phyloP scores from a whole-genome alignment of 441 rosid genomes.

The Cnidoscolus chayamansa region DNA sequence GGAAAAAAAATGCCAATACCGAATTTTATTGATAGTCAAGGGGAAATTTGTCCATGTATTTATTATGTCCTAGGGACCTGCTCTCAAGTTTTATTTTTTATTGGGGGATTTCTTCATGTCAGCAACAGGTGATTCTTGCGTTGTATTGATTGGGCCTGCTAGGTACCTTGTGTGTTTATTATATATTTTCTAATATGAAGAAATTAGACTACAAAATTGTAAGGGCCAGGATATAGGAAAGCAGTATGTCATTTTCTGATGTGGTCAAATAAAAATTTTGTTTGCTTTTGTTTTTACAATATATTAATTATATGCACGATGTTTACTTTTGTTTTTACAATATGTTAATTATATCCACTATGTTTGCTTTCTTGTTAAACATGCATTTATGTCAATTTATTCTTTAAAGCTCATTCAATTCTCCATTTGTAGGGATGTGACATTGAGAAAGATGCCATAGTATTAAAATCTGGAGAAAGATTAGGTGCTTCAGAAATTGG shows the following conservation, averaged over 20 bases:
- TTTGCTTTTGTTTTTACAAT: conserved; percentile 1
- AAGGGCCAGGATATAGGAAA: not conserved
- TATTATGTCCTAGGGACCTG: not conserved
- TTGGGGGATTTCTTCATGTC: not conserved
- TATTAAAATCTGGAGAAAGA: conserved; percentile 69
- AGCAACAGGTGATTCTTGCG: not conserved
- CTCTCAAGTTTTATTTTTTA: not conserved
- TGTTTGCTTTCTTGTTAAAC: not conserved
- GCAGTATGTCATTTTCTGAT: not conserved
- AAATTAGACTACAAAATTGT: not conserved
- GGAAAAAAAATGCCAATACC: not conserved
- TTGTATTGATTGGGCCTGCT: not conserved
- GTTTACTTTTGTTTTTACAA: conserved; percentile 4
- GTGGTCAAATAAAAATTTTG: not conserved
- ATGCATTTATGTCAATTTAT: not conserved
- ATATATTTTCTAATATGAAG: not conserved
- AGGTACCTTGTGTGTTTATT: not conserved
- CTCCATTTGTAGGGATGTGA: conserved; percentile 64
- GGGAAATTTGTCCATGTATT: not conserved
- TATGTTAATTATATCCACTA: conserved; percentile 1
- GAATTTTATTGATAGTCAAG: not conserved
- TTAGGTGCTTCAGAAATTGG: conserved; percentile 91
- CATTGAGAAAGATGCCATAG: conserved; percentile 57
- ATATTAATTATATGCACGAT: not conserved
- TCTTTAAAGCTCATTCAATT: conserved; percentile 22